These are phyloP conservation scores for Jatropha podagrica DNA, from an alignment of 441 rosid genomes.

Conservation along the genomic window DNA sequence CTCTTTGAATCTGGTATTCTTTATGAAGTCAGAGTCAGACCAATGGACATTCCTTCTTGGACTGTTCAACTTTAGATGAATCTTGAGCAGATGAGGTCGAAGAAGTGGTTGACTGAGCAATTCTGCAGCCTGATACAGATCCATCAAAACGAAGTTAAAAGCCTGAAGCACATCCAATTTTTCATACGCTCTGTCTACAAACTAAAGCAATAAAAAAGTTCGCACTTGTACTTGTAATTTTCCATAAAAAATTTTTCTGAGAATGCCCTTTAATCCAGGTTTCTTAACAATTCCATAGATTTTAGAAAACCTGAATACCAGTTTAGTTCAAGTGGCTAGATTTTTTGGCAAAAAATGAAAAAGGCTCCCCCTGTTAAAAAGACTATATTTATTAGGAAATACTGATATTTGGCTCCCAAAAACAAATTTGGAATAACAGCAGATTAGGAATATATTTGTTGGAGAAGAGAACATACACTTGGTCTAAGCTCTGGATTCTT, in stretches of 20 bases:
- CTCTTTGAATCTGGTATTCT: conserved; percentile 43
- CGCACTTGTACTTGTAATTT: neutral
- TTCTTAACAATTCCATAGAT: neutral
- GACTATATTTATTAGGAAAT: too few relatives aligned
- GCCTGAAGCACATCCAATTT: neutral
- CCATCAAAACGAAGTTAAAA: conserved; percentile 8
- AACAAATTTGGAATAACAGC: conserved; percentile 14
- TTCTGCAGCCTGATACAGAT: conserved; percentile 65
- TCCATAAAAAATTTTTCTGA: neutral
- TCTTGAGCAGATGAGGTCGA: conserved; percentile 61
- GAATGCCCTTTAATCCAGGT: neutral
- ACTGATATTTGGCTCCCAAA: neutral
- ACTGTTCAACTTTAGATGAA: conserved; percentile 61
- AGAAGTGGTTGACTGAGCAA: conserved; percentile 74
- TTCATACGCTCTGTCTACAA: neutral
- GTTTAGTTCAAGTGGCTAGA: neutral
- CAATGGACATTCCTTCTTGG: conserved; percentile 57
- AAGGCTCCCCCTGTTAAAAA: neutral
- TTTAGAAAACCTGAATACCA: neutral
- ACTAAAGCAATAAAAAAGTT: neutral
- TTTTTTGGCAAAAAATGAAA: neutral
- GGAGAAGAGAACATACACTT: conserved; percentile 54
- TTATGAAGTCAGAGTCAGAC: conserved; percentile 54
- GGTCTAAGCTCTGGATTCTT: conserved; percentile 95
- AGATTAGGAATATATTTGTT: neutral